These are phyloP conservation scores for Rhinocladiella similis DNA, from an alignment of 2,329 filamentous ascomycete genomes.

Conservation along the genomic window DNA sequence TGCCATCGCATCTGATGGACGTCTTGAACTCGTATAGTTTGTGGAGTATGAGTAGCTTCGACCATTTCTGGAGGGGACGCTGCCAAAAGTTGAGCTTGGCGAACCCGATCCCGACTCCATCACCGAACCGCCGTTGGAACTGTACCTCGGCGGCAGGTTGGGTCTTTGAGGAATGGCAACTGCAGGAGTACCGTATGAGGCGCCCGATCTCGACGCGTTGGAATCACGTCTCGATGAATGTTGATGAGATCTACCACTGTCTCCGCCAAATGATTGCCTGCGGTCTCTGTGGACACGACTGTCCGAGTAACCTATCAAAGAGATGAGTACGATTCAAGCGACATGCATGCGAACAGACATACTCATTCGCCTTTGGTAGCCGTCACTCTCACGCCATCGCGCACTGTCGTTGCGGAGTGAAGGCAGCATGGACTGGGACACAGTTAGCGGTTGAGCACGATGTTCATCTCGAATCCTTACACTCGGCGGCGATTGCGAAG, in stretches of 20 bases:
- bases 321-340: neutral
- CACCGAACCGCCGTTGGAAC: conserved; percentile 14
- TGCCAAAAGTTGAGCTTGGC: conserved; percentile 4
- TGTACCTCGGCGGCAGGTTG: conserved; percentile 6
- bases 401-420: conserved; percentile 15
- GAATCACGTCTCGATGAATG: conserved; percentile 6
- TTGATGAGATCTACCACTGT: neutral
- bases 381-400: conserved; percentile 16
- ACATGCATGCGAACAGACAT: neutral
- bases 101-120: conserved; percentile 10
- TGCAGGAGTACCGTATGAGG: neutral
- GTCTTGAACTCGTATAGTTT: conserved; percentile 9
- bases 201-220: neutral
- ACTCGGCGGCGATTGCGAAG: conserved; percentile 1
- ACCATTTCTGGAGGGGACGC: neutral
- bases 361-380: conserved; percentile 8
- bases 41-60: conserved; percentile 6
- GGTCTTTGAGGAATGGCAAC: conserved; percentile 13
- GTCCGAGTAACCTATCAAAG: conserved; percentile 8
- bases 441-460: neutral
- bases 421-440: conserved; percentile 9
- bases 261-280: conserved; percentile 7
- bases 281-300: conserved; percentile 14
- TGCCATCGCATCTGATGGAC: conserved; percentile 18
- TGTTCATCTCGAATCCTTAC: conserved; percentile 1